Base-by-base conservation (phyloP, 1,284 basidiomycete species). In the Takashimella koratensis region DNA sequence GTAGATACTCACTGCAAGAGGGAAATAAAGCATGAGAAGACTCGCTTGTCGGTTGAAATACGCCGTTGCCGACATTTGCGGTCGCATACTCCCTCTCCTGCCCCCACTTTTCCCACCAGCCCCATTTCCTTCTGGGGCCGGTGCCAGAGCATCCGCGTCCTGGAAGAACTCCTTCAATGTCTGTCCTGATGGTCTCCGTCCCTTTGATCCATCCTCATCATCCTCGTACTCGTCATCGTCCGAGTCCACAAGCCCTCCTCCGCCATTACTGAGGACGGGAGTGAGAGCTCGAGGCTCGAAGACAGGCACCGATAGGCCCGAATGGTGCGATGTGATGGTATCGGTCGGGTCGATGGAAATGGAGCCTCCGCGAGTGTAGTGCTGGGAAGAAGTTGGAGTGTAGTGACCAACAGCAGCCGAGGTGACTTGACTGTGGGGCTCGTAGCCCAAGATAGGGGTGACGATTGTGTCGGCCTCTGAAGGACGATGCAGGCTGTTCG, bases 31-130 rank as follows among this genome's bases (percentile, higher is more conserved):
- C 71, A 75, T 75, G 49, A 75, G 59, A 43, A 75, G 53, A 51
- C 66, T 68, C 13, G 73, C 73, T 58, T 75, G 73, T 24, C 71
- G 56, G 49, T 75, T 75, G 53, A 73, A 71, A 49, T 75, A 75
- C 20, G 65, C 62, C 43, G 71, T 51, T 8, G 71, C 71, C 6
- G 65, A 68, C 45, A 70, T 60, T 44, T 62, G 57, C 11, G 47
- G 43, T 22, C 36, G 21, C 23, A 25, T 25, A 25, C 22, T 25
- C 12, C n/a, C 21, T 21, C 13, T 25, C 23, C 21, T 25, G 21
- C 23, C 43, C 5, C 2, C 21, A 20, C 23, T 22, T 45, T 45
- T 45, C 30, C 30, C 30, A 36, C 30, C 30, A 8, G 8, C 16
- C 30, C 30, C 30, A 36, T 16, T 36, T 36, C 30, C 30, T 16